Base-by-base conservation (phyloP, 176 grass and related monocot species). In the Tillandsia leiboldiana region DNA sequence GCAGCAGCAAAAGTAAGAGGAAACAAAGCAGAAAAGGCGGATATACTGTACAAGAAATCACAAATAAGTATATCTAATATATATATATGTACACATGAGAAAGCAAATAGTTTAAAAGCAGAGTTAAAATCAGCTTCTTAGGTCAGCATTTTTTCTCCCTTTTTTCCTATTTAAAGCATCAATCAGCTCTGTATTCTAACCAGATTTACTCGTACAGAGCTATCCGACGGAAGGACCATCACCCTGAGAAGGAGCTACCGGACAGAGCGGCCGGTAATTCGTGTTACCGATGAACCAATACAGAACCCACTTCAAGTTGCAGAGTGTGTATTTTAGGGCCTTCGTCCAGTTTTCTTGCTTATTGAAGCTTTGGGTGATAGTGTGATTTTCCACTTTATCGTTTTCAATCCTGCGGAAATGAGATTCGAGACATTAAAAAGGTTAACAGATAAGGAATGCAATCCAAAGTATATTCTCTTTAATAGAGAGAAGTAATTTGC, bases 231-330 rank as follows among this genome's bases (percentile, higher is more conserved):
- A 24, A 8, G 26, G 2, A 51, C 23, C 15, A 17, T 79, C 81
- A 74, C 51, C 49, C 9, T 75, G 76, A 67, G 77, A 80, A 42
- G 78, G 53, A 54, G 77, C 52, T 26, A 79, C 24, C 50, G 83
- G 20, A 3, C 84, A 81, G 2, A 68, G 80, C 8, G 82, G 80
- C 12, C 88, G 89, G 24, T 93, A 99, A 77, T 80, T 88, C 10
- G 90, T 90, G 67, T 99, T 99, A 18, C 87, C 82, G 0, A 94
- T 86, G 75, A 99, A 99, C 90, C 95, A 99, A 66, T 86, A 94
- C 63, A 93, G 84, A 17, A 99, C 90, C 87, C 90, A 99, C 80
- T 94, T 99, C 78, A 99, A 73, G 77, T 99, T 86, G 87, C 90
- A 94, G 10, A 99, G 22, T 75, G 86, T 99, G 78, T 94, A 99